A percentile compares a stretch with the other conserved stretches of the same genome.
phyloP scores from a whole-genome alignment of 805 yeast species.

The Cyberlindnera americana region DNA sequence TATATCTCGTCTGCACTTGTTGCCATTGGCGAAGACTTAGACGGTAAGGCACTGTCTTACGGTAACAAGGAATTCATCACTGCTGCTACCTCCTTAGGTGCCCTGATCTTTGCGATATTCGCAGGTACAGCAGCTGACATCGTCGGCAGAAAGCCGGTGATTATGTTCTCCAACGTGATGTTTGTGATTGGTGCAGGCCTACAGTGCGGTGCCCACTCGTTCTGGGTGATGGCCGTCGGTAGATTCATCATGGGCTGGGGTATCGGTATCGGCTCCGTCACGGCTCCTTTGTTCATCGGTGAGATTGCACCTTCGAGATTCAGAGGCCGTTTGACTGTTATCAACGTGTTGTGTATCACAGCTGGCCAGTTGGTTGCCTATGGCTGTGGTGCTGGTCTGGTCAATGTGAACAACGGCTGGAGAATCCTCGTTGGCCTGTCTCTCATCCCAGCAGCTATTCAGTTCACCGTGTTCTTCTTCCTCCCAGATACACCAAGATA shows the following conservation, averaged over 20 bases:
- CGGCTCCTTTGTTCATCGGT: conserved; percentile 89
- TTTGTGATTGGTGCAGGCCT: conserved; percentile 82
- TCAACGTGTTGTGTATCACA: conserved; percentile 86
- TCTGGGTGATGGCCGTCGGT: conserved; percentile 92
- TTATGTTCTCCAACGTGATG: conserved; percentile 76
- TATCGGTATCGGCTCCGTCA: conserved; percentile 90
- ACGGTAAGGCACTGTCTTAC: conserved; percentile 48
- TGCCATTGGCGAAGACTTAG: conserved; percentile 72
- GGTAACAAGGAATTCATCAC: conserved; percentile 90
- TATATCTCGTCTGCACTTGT: conserved; percentile 93
- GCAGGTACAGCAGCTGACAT: conserved; percentile 84
- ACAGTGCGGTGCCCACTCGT: conserved; percentile 75
- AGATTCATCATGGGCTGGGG: conserved; percentile 94
- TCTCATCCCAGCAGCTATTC: conserved; percentile 79
- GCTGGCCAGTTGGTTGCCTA: conserved; percentile 95
- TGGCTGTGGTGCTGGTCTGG: conserved; percentile 86
- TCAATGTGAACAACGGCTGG: conserved; percentile 80
- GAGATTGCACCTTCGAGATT: conserved; percentile 91
- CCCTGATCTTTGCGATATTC: conserved; percentile 68
- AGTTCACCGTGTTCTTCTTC: conserved; percentile 72
- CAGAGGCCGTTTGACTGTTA: conserved; percentile 86
- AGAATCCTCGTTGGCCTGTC: conserved; percentile 87
- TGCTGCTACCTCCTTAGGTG: conserved; percentile 93
- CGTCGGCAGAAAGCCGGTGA: conserved; percentile 80
- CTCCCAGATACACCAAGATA: conserved; percentile 96